Base-by-base conservation (phyloP, 23 red algal species). In the Gracilaria gracilis region DNA sequence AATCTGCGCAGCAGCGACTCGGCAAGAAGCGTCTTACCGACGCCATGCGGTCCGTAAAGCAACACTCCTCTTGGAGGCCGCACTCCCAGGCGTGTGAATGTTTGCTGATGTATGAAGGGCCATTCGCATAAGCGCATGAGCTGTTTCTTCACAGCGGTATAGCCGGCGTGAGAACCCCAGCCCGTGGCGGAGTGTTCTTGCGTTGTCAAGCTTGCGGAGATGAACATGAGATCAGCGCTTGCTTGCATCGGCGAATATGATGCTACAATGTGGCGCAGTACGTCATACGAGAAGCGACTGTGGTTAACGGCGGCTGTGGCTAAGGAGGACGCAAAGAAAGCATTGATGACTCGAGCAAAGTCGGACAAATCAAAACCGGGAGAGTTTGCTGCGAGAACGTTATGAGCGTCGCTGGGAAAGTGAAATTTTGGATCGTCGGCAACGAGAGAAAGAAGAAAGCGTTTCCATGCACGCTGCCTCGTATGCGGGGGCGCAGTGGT, bases 11-110 rank as follows among this genome's bases (percentile, higher is more conserved):
- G 62, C 42, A 92, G 64, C 17, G 75, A 46, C 35, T 77, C 54
- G 23, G 81, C 95, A 33, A 97, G 72, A 58, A 82, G 46, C 50
- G 90, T 97, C 34, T 97, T 97, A 9, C 95, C 95, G 13, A 85
- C 88, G 8, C 95, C 95, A 20, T 81, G 75, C 49, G 95, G 95
- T 39, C 95, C 95, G 64, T 92, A 58, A 35, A 97, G 65, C 57
- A 97, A 62, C 2, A 93, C 54, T 24, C 93, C 93, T 53, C 83
- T 46, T 38, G 93, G 83, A 25, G 79, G 47, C 34, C 14, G n/a
- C 34, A 95, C 79, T 4, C 83, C 85, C 13, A 95, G 75, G 13
- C 86, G 53, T 21, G 69, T 50, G 70, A 95, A 95, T 11, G 81
- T 89, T 25, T 88, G 40, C 8, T 64, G 42, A 76, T 95, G 83